These are phyloP conservation scores for Botrytis fabae DNA, from an alignment of 2,329 filamentous ascomycete species.

Conservation along the genomic window DNA sequence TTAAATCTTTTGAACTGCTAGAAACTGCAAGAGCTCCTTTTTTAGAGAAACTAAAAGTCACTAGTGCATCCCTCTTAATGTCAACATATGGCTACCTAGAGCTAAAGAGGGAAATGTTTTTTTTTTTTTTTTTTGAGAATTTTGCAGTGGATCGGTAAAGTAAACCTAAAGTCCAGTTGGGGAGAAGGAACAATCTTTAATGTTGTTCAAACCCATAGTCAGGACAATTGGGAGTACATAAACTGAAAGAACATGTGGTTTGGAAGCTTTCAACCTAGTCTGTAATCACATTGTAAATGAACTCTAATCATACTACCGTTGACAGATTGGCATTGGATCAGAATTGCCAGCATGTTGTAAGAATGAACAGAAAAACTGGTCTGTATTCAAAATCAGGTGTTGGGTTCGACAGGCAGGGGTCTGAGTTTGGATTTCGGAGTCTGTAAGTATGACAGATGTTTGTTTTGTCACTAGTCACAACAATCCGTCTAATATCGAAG, in stretches of 20 bases:
- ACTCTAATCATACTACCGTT: not conserved
- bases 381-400: not conserved
- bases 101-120: too few species aligned
- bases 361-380: not conserved
- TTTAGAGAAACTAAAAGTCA: not conserved
- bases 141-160: not conserved
- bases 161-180: not conserved
- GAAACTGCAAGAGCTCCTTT: not conserved
- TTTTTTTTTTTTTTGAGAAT: too few species aligned
- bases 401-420: not conserved
- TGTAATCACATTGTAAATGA: not conserved
- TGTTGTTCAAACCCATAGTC: too few species aligned
- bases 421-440: too few species aligned
- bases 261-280: not conserved
- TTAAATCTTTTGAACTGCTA: not conserved
- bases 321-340: not conserved
- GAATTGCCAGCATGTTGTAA: not conserved
- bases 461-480: too few species aligned
- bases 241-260: too few species aligned
- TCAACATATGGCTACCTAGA: too few species aligned
- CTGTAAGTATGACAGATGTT: too few species aligned
- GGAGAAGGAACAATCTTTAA: not conserved
- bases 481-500: not conserved
- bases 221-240: too few species aligned
- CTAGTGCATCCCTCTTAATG: too few species aligned